Percentiles rank a stretch among this genome's conserved stretches.
Conservation (phyloP, 2,329 filamentous ascomycete species). For the Fusarium cicatricum region DNA sequence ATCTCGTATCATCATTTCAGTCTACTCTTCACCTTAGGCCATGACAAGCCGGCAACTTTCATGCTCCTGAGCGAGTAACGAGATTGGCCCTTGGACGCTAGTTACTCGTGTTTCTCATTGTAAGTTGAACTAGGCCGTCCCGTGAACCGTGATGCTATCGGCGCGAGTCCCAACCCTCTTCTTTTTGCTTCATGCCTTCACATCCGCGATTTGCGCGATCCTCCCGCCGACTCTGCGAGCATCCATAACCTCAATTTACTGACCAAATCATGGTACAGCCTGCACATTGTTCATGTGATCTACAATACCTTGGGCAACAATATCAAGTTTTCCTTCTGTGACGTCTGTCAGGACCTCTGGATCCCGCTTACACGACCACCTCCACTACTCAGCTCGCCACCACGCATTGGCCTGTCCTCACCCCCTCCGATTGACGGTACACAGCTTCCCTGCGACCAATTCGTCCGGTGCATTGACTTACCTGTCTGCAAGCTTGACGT, state of each 20-base stretch:
- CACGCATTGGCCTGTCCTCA: slow-evolving; percentile 10
- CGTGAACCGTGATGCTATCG: slow-evolving; percentile 13
- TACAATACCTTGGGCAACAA: slow-evolving; percentile 10
- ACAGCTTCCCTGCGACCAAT: slow-evolving; percentile 13
- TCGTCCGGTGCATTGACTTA: slow-evolving; percentile 19
- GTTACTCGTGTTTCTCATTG: slow-evolving; percentile 24
- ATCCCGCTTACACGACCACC: slow-evolving; percentile 9
- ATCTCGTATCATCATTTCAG: slow-evolving; percentile 6
- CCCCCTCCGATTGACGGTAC: slow-evolving; percentile 4
- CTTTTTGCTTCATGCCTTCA: slow-evolving; percentile 4
- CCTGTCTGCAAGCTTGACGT: neutral
- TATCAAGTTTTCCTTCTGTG: slow-evolving; percentile 11
- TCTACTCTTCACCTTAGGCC: slow-evolving; percentile 20
- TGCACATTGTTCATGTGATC: slow-evolving; percentile 12
- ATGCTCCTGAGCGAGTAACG: slow-evolving; percentile 27
- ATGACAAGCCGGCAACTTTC: slow-evolving; percentile 31
- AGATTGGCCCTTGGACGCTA: slow-evolving; percentile 24
- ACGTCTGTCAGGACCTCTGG: slow-evolving; percentile 1
- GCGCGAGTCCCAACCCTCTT: slow-evolving; percentile 20
- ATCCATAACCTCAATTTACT: neutral
- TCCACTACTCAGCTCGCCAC: slow-evolving; percentile 10
- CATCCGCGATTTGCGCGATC: neutral
- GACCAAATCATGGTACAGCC: slow-evolving; percentile 6
- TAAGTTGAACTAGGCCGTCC: slow-evolving; percentile 32
- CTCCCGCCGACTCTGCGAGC: neutral